Evolutionary conservation across 768 basidiomycete genomes (phyloP), one percentile per base, ranked within the genome.

Genomic region (Ramaria sp.): DNA sequence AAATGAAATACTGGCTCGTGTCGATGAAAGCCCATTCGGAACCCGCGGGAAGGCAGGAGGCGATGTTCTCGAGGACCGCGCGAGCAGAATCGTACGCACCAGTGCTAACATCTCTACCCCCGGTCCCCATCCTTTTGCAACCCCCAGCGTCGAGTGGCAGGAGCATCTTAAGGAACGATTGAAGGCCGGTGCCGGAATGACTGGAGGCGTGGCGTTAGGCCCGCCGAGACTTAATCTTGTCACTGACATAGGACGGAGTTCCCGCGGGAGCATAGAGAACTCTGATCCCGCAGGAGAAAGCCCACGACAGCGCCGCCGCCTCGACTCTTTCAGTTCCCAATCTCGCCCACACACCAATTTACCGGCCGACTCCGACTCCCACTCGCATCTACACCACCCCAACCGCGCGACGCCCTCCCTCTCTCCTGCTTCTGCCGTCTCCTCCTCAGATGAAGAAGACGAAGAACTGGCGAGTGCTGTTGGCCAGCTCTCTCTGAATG

Each of bases 141-240:
- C 86, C 61, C 87, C 88, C 17, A 85, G 86, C 22, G 83, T 82
- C 60, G 87, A 91, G 69, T 91, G 88, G 88, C 89, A 91, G 68
- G 86, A 88, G 63, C 73, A 74, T 46, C 82, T 91, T 3, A 70
- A 66, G 34, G 63, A 61, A 4, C 66, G 61, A 7, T 59, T 73
- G 53, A 66, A 66, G 51, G 42, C 60, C 27, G 63, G 63, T 15
- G 68, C 68, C 13, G 31, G 48, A 24, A 13, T 2, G 6, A 49
- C 6, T 4, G 48, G 6, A 24, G n/a, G 22, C 27, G 31, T 30
- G 19, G 31, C 48, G 34, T 27, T 5, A 3, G 46, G 27, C 19
- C 27, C 48, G 22, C 22, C 48, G 42, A 43, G 42, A 43, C 42
- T 43, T n/a, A n/a, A n/a, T 19, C 42, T 43, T 43, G 42, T 43